Base-by-base conservation (phyloP, 352 stramenopile genomes). In the Pythium rhizo-oryzae region DNA sequence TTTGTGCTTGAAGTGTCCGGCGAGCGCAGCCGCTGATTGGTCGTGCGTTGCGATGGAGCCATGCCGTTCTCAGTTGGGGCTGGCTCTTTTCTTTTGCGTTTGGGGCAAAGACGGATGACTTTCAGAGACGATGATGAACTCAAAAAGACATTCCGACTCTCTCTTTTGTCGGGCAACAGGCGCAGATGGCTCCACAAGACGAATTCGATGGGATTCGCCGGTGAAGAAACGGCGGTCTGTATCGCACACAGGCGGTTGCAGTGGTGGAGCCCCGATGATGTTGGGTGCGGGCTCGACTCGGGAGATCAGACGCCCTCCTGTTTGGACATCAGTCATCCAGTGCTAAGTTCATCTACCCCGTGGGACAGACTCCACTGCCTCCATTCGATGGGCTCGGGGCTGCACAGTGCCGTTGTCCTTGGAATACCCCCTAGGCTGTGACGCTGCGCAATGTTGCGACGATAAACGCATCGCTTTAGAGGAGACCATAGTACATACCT, bases 1-100 rank as follows among this genome's bases (percentile, higher is more conserved):
- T 37, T n/a, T 55, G 16, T 55, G 23, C 49, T 55, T 61, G 54
- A 61, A 61, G 35, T 61, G 35, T 51, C 54, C 35, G 49, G 18
- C 5, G 1, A 47, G 18, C 18, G 15, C 21, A n/a, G 49, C 49
- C 4, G 19, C 2, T 55, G 49, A 55, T 55, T 55, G 49, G 54
- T 23, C n/a, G 19, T 51, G 21, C 7, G 23, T 55, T 39, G 24
- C 11, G 16, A 4, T 55, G 24, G 23, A 47, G 41, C 41, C 41
- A 47, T 47, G 41, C 41, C 18, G 41, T 47, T n/a, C 41, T 47
- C 41, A 47, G 18, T n/a, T 51, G 24, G 19, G 19, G 21, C 44
- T 51, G 44, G 44, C 44, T 51, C 44, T 24, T 51, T 51, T 51
- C 11, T 25, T 28, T 28, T 19, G 39, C 39, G n/a, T 19, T n/a